Evolutionary conservation across 2,329 filamentous ascomycete genomes (phyloP).

Genomic region (Calonectria fujianensis): DNA sequence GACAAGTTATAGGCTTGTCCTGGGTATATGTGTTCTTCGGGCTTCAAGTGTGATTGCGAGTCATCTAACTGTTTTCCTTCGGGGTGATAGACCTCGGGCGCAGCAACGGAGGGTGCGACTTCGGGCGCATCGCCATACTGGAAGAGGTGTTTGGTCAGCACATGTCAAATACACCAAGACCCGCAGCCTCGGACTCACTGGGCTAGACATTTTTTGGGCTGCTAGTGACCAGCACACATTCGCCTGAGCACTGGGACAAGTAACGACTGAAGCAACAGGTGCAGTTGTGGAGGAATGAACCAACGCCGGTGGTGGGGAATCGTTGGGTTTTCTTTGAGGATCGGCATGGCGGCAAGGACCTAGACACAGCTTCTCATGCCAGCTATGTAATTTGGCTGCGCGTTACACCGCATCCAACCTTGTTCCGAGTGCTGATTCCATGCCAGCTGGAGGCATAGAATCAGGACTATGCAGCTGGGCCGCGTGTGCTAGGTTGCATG

Average conservation of each 20-base stretch:
- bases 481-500: not conserved
- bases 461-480: constrained; percentile 2
- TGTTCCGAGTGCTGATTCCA: not conserved
- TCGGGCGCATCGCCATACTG: constrained; percentile 19
- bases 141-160: not conserved
- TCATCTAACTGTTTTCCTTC: constrained; percentile 18
- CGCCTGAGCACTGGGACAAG: not conserved
- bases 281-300: constrained; percentile 1
- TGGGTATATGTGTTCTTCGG: not conserved
- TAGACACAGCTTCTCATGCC: not conserved
- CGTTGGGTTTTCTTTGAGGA: constrained; percentile 18
- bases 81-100: constrained; percentile 18
- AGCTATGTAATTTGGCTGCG: not conserved
- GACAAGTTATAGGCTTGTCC: not conserved
- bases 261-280: not conserved
- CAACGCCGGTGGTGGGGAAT: not conserved
- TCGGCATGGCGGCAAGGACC: constrained; percentile 1
- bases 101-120: not conserved
- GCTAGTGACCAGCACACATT: not conserved
- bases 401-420: constrained; percentile 20
- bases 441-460: not conserved
- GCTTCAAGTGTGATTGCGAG: constrained; percentile 14
- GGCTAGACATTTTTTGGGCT: not conserved
- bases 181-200: not conserved
- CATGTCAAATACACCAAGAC: not conserved